Conservation (phyloP, 805 yeast species). For the Yamadazyma phyllophila region DNA sequence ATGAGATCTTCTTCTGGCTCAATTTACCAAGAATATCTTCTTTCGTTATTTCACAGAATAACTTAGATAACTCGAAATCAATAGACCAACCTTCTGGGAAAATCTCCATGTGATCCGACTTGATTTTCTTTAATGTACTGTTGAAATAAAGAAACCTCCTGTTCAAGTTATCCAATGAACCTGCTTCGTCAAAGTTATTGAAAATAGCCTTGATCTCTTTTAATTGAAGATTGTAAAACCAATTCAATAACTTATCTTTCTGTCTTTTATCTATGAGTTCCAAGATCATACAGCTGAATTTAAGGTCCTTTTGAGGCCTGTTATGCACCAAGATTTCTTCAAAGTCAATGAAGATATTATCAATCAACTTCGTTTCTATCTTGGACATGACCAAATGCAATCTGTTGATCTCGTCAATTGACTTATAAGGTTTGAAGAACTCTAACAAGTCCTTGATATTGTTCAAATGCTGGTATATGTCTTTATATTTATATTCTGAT, state of each 20-base stretch:
- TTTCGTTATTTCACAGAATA: constrained; percentile 67
- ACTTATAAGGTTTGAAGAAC: constrained; percentile 76
- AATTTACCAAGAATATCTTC: constrained; percentile 49
- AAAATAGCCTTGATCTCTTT: constrained; percentile 77
- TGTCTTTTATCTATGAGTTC: constrained; percentile 61
- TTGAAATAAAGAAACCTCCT: constrained; percentile 81
- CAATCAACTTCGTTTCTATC: constrained; percentile 59
- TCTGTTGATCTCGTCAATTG: constrained; percentile 75
- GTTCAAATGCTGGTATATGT: constrained; percentile 58
- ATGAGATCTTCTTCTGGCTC: constrained; percentile 45
- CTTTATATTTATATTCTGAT: constrained; percentile 47
- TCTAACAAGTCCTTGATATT: constrained; percentile 72
- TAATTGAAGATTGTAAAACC: constrained; percentile 71
- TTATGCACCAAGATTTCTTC: constrained; percentile 42
- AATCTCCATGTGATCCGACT: constrained; percentile 45
- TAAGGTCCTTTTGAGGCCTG: constrained; percentile 28
- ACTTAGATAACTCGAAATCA: constrained; percentile 53
- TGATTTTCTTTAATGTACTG: constrained; percentile 60
- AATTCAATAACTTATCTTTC: constrained; percentile 57
- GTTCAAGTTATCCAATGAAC: constrained; percentile 81
- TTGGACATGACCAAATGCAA: constrained; percentile 58
- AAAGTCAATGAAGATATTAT: constrained; percentile 72
- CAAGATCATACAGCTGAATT: constrained; percentile 70
- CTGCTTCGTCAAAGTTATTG: constrained; percentile 84
- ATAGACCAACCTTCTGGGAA: constrained; percentile 79